These are phyloP conservation scores for Sporormia fimetaria DNA, from an alignment of 495 filamentous ascomycete species.

Conservation along the genomic window DNA sequence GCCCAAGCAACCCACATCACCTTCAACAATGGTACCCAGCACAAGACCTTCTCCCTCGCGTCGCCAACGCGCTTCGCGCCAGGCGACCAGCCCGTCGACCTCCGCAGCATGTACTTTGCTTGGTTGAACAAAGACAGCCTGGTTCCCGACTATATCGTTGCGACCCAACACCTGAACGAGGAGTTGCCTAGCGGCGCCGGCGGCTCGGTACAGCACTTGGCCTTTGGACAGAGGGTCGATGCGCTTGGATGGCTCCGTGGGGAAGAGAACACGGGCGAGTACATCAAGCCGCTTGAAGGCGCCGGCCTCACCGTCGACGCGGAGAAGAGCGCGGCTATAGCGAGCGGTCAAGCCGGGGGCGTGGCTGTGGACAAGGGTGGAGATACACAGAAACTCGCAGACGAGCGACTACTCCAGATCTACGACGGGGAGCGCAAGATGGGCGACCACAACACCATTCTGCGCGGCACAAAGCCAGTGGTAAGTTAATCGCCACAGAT, in stretches of 20 bases:
- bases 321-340: conserved; percentile 38
- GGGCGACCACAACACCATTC: conserved; percentile 80
- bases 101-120: conserved; percentile 89
- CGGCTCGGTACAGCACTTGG: conserved; percentile 63
- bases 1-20: conserved; percentile 71
- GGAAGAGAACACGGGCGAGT: conserved; percentile 76
- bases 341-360: conserved; percentile 38
- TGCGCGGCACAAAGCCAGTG: conserved; percentile 81
- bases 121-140: conserved; percentile 83
- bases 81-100: conserved; percentile 60
- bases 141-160: conserved; percentile 80
- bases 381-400: conserved; percentile 48
- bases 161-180: conserved; percentile 68
- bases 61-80: conserved; percentile 75
- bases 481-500: conserved; percentile 43
- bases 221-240: conserved; percentile 82
- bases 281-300: conserved; percentile 71
- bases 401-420: conserved; percentile 73
- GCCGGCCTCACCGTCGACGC: conserved; percentile 40
- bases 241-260: conserved; percentile 87
- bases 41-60: conserved; percentile 58
- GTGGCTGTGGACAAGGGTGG: conserved; percentile 32
- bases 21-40: conserved; percentile 51
- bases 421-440: conserved; percentile 83
- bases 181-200: conserved; percentile 50